Conservation (phyloP, 768 basidiomycete genomes). For the Leccinum pellstonianum region DNA sequence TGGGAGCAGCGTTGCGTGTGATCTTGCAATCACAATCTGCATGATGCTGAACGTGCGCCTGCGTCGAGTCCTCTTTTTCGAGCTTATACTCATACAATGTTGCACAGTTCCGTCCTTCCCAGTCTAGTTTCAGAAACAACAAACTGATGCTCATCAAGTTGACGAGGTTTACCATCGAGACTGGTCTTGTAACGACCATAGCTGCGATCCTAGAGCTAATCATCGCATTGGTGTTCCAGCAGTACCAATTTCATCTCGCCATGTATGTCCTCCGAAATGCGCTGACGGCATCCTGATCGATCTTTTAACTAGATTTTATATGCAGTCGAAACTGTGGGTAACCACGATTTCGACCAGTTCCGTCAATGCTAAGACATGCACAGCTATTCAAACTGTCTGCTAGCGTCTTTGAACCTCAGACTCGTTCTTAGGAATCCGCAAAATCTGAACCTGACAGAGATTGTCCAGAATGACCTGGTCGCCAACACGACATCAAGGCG, state of each 20-base stretch:
- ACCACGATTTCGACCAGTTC: neutral
- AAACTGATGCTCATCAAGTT: conserved; percentile 8
- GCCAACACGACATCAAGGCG: neutral
- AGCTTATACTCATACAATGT: neutral
- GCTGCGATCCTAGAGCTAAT: conserved; percentile 19
- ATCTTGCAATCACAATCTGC: neutral
- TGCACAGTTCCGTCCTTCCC: conserved; percentile 16
- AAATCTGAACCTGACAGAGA: neutral
- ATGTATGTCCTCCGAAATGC: conserved; percentile 11
- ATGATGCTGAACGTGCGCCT: neutral
- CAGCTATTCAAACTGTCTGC: neutral
- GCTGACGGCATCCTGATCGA: too few species aligned
- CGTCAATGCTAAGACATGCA: neutral
- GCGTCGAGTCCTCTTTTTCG: neutral
- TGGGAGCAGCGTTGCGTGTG: neutral
- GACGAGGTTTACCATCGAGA: conserved; percentile 26
- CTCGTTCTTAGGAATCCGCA: neutral
- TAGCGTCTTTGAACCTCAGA: neutral
- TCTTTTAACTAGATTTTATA: neutral
- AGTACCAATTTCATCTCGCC: conserved; percentile 17
- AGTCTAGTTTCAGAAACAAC: conserved; percentile 1
- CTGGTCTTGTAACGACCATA: conserved; percentile 21
- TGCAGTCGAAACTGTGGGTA: neutral
- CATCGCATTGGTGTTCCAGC: conserved; percentile 1
- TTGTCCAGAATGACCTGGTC: neutral